Evolutionary conservation across 441 rosid species (phyloP).

Genomic region (Pelargonium australe): DNA sequence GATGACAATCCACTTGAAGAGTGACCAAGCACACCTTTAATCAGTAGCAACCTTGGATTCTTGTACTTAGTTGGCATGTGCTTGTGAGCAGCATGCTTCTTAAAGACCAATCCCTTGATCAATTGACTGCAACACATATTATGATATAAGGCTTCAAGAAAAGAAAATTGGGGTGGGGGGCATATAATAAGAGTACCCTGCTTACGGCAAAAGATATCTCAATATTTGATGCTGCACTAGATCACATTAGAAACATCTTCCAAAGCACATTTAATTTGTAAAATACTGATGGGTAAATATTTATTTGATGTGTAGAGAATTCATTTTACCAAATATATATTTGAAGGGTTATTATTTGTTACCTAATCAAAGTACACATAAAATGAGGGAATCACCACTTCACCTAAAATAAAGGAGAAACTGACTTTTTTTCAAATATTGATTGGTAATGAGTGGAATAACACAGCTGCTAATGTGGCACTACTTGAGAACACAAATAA

Average conservation of each 20-base stretch:
- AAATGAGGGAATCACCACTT: too few species aligned
- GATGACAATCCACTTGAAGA: conserved; percentile 74
- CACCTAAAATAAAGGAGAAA: too few species aligned
- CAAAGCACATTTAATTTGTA: background rate
- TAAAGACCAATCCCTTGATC: conserved; percentile 83
- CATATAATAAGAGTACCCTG: background rate
- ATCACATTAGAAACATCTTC: background rate
- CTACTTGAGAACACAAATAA: background rate
- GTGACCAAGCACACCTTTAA: conserved; percentile 66
- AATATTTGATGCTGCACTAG: background rate
- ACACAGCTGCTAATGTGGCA: background rate
- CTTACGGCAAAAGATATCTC: background rate
- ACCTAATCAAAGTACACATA: background rate
- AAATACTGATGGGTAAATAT: background rate
- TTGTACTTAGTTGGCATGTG: conserved; percentile 82
- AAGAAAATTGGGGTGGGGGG: background rate
- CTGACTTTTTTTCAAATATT: too few species aligned
- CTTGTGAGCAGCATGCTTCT: conserved; percentile 94
- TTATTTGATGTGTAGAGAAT: background rate
- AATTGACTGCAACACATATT: conserved; percentile 52
- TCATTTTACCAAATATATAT: background rate
- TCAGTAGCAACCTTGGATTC: conserved; percentile 69
- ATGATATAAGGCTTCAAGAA: background rate
- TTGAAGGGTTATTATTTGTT: background rate
- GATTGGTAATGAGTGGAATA: background rate